A percentile compares a stretch with the other conserved stretches of the same genome.
phyloP scores from a whole-genome alignment of 352 stramenopile species.

The Globisporangium lucens region DNA sequence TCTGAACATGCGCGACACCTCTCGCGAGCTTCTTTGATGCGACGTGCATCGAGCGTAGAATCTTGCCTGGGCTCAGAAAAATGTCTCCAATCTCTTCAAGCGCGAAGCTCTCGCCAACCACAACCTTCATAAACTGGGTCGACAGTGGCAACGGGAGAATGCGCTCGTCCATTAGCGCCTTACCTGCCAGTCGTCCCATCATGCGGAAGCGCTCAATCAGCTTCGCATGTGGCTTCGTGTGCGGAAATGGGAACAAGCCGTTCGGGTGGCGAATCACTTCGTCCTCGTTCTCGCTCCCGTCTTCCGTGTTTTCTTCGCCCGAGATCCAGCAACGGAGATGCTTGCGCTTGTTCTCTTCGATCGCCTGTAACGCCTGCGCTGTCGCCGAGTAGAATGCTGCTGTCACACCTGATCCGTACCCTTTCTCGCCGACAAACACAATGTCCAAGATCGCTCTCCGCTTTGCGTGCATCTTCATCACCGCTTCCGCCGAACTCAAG shows the following conservation, averaged over 20 bases:
- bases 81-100: conserved; percentile 52
- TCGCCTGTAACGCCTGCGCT: conserved; percentile 56
- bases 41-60: conserved; percentile 55
- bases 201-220: conserved; percentile 74
- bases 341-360: conserved; percentile 41
- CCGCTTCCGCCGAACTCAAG: conserved; percentile 63
- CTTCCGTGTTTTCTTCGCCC: conserved; percentile 34
- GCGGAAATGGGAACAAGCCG: conserved; percentile 70
- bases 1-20: conserved; percentile 34
- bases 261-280: conserved; percentile 74
- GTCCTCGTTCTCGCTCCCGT: conserved; percentile 22
- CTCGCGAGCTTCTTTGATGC: conserved; percentile 30
- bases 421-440: conserved; percentile 82
- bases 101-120: conserved; percentile 57
- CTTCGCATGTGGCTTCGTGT: conserved; percentile 25
- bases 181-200: conserved; percentile 77
- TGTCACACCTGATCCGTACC: conserved; percentile 82
- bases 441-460: conserved; percentile 81
- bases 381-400: conserved; percentile 83
- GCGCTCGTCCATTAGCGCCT: conserved; percentile 80
- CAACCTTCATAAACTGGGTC: conserved; percentile 71
- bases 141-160: conserved; percentile 74
- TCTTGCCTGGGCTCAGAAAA: conserved; percentile 62
- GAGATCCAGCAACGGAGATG: conserved; percentile 54
- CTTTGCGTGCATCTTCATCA: conserved; percentile 87